phyloP scores from a whole-genome alignment of 768 basidiomycete genomes.

The Boletus rubescentipes region DNA sequence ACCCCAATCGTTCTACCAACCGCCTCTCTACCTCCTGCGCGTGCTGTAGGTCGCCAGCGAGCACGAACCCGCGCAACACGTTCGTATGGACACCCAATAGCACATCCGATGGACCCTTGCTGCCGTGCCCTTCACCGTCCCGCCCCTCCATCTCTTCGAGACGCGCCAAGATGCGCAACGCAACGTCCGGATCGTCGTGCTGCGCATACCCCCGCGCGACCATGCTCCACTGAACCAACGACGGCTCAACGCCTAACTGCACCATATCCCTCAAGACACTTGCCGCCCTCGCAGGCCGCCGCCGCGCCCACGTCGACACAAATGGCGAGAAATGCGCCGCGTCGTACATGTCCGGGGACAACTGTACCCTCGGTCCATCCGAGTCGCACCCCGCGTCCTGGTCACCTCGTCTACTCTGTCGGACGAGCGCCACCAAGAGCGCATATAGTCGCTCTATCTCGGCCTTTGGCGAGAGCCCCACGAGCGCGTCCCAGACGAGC shows the following conservation, averaged over 20 bases:
- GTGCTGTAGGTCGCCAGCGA: slow-evolving; percentile 26
- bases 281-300: slow-evolving; percentile 32
- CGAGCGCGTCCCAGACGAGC: slow-evolving; percentile 35
- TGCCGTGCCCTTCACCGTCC: not conserved
- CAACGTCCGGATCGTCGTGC: slow-evolving; percentile 33
- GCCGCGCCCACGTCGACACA: slow-evolving; percentile 39
- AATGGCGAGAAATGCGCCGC: slow-evolving; percentile 54
- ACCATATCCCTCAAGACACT: slow-evolving; percentile 55
- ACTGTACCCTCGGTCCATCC: not conserved
- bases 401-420: slow-evolving; percentile 1
- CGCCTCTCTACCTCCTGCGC: slow-evolving; percentile 34
- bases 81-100: slow-evolving; percentile 38
- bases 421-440: slow-evolving; percentile 36
- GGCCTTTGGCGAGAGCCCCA: slow-evolving; percentile 16
- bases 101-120: not conserved
- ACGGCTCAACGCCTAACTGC: slow-evolving; percentile 43
- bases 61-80: slow-evolving; percentile 39
- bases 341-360: slow-evolving; percentile 33
- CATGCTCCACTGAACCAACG: slow-evolving; percentile 48
- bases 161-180: slow-evolving; percentile 42
- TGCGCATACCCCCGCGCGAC: slow-evolving; percentile 47
- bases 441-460: slow-evolving; percentile 42
- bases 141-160: slow-evolving; percentile 34
- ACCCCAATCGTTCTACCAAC: slow-evolving; percentile 20
- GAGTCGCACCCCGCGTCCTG: not conserved